Evolutionary conservation across 2,329 filamentous ascomycete species (phyloP).

Genomic region (Apiospora kogelbergensis): DNA sequence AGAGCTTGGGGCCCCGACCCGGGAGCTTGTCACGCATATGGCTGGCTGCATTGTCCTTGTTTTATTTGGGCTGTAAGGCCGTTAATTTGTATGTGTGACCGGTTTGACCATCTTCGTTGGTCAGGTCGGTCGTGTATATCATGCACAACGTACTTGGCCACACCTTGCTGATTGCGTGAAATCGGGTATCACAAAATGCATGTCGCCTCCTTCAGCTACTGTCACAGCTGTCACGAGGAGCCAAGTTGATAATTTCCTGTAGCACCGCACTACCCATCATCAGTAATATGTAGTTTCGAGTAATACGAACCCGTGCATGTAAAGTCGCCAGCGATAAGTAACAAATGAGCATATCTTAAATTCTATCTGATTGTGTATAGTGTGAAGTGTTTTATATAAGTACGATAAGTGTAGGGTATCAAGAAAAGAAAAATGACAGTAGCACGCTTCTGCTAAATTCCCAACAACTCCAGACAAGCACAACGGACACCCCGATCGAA

Average conservation of each 20-base stretch:
- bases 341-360: neutral
- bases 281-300: neutral
- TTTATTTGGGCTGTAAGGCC: neutral
- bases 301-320: neutral
- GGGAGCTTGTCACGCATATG: neutral
- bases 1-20: neutral
- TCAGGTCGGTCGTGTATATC: neutral
- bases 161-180: neutral
- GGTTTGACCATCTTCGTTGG: neutral
- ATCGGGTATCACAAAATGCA: neutral
- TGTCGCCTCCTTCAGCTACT: neutral
- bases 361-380: neutral
- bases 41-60: neutral
- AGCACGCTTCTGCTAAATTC: conserved; percentile 2
- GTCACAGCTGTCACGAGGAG: neutral
- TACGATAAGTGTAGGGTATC: conserved; percentile 2
- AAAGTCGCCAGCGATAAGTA: neutral
- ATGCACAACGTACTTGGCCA: too few relatives aligned
- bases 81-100: neutral
- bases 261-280: neutral
- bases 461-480: neutral
- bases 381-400: neutral
- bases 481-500: neutral
- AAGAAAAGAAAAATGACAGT: conserved; percentile 5
- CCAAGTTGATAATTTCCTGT: neutral